Base-by-base conservation (phyloP, 371 early-diverging fungal genomes). In the Syncephalastrum racemosum region DNA sequence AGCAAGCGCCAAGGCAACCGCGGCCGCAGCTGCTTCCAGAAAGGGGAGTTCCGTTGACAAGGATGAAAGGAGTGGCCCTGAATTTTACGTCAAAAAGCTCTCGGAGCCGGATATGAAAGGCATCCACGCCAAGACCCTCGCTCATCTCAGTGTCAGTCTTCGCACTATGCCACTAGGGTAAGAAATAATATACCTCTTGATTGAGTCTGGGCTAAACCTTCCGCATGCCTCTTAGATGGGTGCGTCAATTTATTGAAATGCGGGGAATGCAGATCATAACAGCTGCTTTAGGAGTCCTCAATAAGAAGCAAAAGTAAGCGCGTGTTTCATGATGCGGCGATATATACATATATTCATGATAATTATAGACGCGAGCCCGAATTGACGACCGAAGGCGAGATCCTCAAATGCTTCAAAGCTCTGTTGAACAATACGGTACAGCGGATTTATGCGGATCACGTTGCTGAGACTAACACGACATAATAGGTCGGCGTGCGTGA, bases 141-240 rank as follows among this genome's bases (percentile, higher is more conserved):
- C 81, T 14, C 84, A 82, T 42, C 68, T 89, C 10, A 65, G 80
- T 27, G 87, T 89, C 39, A 79, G 86, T 16, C 66, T 89, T 23
- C 77, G 85, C 39, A 90, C 93, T 14, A 87, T 86, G 76, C 90
- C 90, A 16, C 72, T 92, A 39, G 82, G 84, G 84, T 91, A 87
- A 66, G 68, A 67, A 15, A 10, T 31, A 31, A 3, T 15, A 10
- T 27, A 12, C 4, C 14, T 12, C 14, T 24, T 3, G 23, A 5
- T 36, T n/a, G 2, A 36, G n/a, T 50, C 43, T n/a, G 19, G 14
- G 41, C 25, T 25, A 25, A 25, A 2, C 25, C 4, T 5, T 5
- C 25, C 14, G 7, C 19, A 54, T 27, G n/a, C n/a, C 22, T 14
- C 19, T n/a, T 58, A 79, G 80, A 46, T 79, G 76, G 84, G 82